These are phyloP conservation scores for Coemansia sp. DNA, from an alignment of 192 early-diverging fungal genomes.

Conservation along the genomic window DNA sequence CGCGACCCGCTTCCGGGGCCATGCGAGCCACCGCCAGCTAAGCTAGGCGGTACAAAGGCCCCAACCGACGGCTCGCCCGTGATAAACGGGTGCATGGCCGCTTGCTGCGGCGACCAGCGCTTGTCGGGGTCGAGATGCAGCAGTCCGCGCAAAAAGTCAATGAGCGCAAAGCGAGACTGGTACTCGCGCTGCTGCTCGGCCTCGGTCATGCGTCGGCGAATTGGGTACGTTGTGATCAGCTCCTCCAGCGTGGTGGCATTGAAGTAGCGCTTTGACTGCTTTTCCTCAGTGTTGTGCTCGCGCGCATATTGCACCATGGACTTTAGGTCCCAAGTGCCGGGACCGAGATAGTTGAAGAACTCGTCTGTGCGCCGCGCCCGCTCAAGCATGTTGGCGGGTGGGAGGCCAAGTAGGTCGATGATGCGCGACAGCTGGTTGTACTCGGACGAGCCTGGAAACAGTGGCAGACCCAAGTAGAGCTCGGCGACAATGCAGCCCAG, in stretches of 20 bases:
- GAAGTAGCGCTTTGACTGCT: constrained; percentile 94
- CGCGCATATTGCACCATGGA: constrained; percentile 77
- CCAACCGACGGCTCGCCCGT: constrained; percentile 81
- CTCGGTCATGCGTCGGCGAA: constrained; percentile 61
- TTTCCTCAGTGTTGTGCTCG: constrained; percentile 84
- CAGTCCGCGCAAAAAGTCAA: constrained; percentile 93
- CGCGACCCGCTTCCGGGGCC: constrained; percentile 13
- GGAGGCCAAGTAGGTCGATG: constrained; percentile 89
- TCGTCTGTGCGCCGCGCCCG: constrained; percentile 84
- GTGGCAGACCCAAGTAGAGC: constrained; percentile 91
- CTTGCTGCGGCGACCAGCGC: constrained; percentile 96
- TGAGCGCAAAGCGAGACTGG: constrained; percentile 68
- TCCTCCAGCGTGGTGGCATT: constrained; percentile 83
- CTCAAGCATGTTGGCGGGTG: constrained; percentile 93
- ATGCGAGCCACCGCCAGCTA: constrained; percentile 12
- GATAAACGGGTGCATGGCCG: constrained; percentile 93
- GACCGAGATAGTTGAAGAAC: constrained; percentile 78
- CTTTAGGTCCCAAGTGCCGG: constrained; percentile 69
- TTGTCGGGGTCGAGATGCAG: constrained; percentile 89
- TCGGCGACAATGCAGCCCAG: constrained; percentile 98
- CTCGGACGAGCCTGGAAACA: constrained; percentile 96
- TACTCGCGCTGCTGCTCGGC: constrained; percentile 55
- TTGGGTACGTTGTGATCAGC: constrained; percentile 86
- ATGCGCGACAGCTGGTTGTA: constrained; percentile 96
- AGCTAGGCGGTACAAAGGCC: constrained; percentile 46